Conservation (phyloP, 441 rosid species). For the Erodium trifolium region DNA sequence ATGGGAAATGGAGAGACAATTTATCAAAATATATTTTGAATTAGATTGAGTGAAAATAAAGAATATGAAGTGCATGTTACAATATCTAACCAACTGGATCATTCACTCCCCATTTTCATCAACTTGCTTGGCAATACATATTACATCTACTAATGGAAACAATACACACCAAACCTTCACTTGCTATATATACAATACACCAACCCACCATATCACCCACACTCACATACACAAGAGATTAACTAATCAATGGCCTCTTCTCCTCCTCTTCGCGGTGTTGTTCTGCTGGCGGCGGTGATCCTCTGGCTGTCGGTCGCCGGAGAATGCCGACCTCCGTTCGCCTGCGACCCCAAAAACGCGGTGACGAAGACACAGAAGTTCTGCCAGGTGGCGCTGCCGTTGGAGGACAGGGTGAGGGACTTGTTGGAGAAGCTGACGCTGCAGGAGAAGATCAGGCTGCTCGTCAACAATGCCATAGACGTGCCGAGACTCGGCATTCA, state of each 20-base stretch:
- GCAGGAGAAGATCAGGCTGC: conserved; percentile 59
- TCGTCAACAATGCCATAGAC: conserved; percentile 63
- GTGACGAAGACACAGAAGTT: conserved; percentile 50
- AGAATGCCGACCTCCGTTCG: conserved; percentile 52
- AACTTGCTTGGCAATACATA: too few relatives aligned
- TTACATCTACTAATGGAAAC: too few relatives aligned
- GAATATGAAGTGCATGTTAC: too few relatives aligned
- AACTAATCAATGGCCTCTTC: background rate
- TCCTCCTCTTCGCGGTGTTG: background rate
- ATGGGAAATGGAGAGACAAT: too few relatives aligned
- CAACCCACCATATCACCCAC: too few relatives aligned
- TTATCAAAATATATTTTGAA: too few relatives aligned
- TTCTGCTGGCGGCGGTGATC: conserved; percentile 1
- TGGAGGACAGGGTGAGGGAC: conserved; percentile 54
- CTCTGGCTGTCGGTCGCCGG: conserved; percentile 8
- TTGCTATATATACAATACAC: too few relatives aligned
- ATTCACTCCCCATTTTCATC: too few relatives aligned
- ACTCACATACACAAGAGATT: too few relatives aligned
- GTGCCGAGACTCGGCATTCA: conserved; percentile 70
- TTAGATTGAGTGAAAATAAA: too few relatives aligned
- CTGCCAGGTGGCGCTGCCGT: conserved; percentile 44
- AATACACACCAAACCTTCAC: too few relatives aligned
- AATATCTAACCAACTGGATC: too few relatives aligned
- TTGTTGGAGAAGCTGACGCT: conserved; percentile 59
- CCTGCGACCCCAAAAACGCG: conserved; percentile 70